Evolutionary conservation across 306 rosid genomes (phyloP).

Genomic region (Urtica urens): DNA sequence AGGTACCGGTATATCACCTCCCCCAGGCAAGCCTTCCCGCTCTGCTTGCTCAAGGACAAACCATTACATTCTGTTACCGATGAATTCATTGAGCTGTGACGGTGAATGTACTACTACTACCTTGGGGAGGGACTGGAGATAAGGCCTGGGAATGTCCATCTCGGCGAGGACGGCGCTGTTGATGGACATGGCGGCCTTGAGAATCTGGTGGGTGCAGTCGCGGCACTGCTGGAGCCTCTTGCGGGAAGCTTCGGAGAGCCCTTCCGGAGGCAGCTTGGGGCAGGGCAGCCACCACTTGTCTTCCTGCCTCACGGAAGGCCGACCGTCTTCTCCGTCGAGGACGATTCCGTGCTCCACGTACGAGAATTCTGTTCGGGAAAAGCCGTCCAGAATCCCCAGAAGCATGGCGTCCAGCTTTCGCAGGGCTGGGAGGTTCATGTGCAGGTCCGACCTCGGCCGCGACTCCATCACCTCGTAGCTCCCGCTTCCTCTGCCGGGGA

Average conservation of each 20-base stretch:
- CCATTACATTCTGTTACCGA: no score
- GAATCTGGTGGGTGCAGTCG: constrained; percentile 79
- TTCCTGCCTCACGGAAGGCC: constrained; percentile 88
- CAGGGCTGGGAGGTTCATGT: constrained; percentile 74
- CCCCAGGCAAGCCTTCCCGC: constrained; percentile 79
- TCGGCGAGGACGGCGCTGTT: constrained; percentile 76
- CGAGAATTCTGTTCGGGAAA: constrained; percentile 58
- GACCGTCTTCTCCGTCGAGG: constrained; percentile 45
- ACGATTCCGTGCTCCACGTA: constrained; percentile 66
- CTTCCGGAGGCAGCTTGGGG: constrained; percentile 73
- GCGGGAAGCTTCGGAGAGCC: constrained; percentile 56
- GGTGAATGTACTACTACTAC: no score
- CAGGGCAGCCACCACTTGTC: constrained; percentile 99
- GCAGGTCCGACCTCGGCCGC: constrained; percentile 68
- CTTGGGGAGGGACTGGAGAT: constrained; percentile 67
- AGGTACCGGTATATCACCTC: constrained; percentile 75
- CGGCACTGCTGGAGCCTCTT: constrained; percentile 87
- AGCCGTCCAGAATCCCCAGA: constrained; percentile 74
- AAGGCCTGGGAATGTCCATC: constrained; percentile 76
- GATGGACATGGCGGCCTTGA: constrained; percentile 88
- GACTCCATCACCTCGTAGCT: constrained; percentile 79
- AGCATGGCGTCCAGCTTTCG: constrained; percentile 85
- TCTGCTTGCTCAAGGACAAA: no score
- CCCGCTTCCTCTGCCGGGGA: constrained; percentile 78
- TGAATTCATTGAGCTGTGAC: no score